Conservation (phyloP, 805 yeast species). For the Teunomyces lycoperdinae region DNA sequence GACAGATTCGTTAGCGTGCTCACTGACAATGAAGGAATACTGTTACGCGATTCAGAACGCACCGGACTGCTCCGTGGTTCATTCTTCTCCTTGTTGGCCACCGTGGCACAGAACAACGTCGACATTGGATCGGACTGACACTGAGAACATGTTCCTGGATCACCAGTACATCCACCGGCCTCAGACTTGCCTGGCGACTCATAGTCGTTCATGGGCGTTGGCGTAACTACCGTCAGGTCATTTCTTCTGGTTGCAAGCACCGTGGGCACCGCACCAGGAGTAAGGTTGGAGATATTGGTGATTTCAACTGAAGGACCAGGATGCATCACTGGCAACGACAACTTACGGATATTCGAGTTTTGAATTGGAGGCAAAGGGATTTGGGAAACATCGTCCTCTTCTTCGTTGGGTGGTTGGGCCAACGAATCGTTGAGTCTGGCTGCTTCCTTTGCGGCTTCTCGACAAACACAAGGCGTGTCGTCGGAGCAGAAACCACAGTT, state of each 20-base stretch:
- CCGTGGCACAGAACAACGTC: constrained; percentile 82
- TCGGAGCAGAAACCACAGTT: constrained; percentile 94
- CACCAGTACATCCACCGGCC: constrained; percentile 64
- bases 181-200: constrained; percentile 14
- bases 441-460: constrained; percentile 65
- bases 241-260: constrained; percentile 20
- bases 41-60: constrained; percentile 9
- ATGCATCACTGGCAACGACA: constrained; percentile 55
- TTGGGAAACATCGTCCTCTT: constrained; percentile 12
- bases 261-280: constrained; percentile 38
- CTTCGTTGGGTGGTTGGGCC: constrained; percentile 10
- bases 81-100: constrained; percentile 53
- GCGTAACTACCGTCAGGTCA: background rate
- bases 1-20: constrained; percentile 4
- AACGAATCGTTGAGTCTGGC: constrained; percentile 34
- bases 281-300: constrained; percentile 38
- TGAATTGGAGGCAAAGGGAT: constrained; percentile 44
- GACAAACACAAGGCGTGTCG: constrained; percentile 88
- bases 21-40: constrained; percentile 16
- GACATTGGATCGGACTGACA: constrained; percentile 88
- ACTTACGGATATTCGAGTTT: constrained; percentile 24
- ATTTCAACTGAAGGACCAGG: constrained; percentile 63
- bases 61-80: background rate
- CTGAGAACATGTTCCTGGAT: constrained; percentile 83
- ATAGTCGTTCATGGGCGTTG: background rate